Percentiles rank a stretch among this genome's conserved stretches.
Evolutionary conservation across 345 rosid species (phyloP).

Genomic region (Excoecaria agallocha): DNA sequence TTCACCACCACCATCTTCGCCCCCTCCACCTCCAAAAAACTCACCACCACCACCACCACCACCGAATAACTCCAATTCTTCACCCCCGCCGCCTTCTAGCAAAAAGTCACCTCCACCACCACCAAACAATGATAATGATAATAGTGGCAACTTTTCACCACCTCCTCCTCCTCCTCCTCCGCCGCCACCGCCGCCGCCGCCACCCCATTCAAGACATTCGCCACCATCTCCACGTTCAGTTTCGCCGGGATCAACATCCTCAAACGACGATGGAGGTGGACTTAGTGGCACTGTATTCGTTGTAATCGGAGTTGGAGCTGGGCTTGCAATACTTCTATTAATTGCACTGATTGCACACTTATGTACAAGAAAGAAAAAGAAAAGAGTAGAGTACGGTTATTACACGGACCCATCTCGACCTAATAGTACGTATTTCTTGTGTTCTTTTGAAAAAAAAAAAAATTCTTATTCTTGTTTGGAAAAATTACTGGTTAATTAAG

Average conservation of each 20-base stretch:
- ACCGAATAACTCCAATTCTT: neutral
- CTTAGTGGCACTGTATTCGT: slow-evolving; percentile 6
- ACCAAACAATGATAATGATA: neutral
- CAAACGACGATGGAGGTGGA: slow-evolving; percentile 6
- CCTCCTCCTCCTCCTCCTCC: slow-evolving; percentile 40
- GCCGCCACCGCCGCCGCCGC: slow-evolving; percentile 26
- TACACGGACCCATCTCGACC: slow-evolving; percentile 26
- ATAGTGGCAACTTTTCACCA: neutral
- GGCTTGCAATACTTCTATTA: slow-evolving; percentile 39
- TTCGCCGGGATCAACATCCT: slow-evolving; percentile 9
- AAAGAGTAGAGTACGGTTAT: slow-evolving; percentile 32
- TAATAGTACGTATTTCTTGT: slow-evolving; percentile 1
- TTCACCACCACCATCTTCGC: slow-evolving; percentile 37
- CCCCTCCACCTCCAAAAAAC: slow-evolving; percentile 5
- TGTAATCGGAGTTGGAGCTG: slow-evolving; percentile 39
- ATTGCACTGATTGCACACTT: slow-evolving; percentile 36
- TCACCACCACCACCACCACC: slow-evolving; percentile 7
- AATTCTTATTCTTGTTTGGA: too few species aligned
- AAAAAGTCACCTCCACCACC: slow-evolving; percentile 3
- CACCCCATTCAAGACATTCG: slow-evolving; percentile 22
- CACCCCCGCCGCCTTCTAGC: slow-evolving; percentile 9
- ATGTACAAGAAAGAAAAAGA: slow-evolving; percentile 50
- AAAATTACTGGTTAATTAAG: too few species aligned
- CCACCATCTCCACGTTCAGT: slow-evolving; percentile 32
- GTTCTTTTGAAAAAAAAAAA: neutral